Conservation (phyloP, 2,329 filamentous ascomycete species). For the Fusarium sp. region DNA sequence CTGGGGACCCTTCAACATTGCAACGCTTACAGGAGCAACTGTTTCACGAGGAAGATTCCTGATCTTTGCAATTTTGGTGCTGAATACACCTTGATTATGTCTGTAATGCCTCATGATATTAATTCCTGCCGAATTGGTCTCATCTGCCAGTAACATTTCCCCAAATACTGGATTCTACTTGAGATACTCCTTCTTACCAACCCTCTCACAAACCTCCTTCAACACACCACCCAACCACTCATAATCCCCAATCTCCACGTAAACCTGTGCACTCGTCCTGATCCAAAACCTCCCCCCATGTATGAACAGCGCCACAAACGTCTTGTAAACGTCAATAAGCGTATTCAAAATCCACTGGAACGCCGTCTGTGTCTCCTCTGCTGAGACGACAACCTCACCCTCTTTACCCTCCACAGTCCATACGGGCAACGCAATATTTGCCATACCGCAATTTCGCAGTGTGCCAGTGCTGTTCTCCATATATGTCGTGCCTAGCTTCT, state of each 20-base stretch:
- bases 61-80: neutral
- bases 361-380: constrained; percentile 49
- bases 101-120: neutral
- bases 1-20: neutral
- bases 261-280: constrained; percentile 82
- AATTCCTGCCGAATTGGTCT: neutral
- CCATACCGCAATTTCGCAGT: constrained; percentile 73
- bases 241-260: constrained; percentile 83
- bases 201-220: constrained; percentile 57
- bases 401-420: constrained; percentile 45
- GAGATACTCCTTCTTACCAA: constrained; percentile 49
- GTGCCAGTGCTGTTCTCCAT: constrained; percentile 72
- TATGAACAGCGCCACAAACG: constrained; percentile 73
- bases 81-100: neutral
- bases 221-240: constrained; percentile 71
- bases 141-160: neutral
- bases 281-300: constrained; percentile 73
- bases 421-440: constrained; percentile 79
- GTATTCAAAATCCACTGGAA: constrained; percentile 66
- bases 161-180: neutral
- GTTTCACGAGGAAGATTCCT: neutral
- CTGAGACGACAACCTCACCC: constrained; percentile 43
- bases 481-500: constrained; percentile 73
- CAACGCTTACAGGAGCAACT: neutral
- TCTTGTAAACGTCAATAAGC: constrained; percentile 69